A percentile compares a stretch with the other conserved stretches of the same genome.
phyloP scores from a whole-genome alignment of 1,284 basidiomycete genomes.

The Schizophyllum commune region DNA sequence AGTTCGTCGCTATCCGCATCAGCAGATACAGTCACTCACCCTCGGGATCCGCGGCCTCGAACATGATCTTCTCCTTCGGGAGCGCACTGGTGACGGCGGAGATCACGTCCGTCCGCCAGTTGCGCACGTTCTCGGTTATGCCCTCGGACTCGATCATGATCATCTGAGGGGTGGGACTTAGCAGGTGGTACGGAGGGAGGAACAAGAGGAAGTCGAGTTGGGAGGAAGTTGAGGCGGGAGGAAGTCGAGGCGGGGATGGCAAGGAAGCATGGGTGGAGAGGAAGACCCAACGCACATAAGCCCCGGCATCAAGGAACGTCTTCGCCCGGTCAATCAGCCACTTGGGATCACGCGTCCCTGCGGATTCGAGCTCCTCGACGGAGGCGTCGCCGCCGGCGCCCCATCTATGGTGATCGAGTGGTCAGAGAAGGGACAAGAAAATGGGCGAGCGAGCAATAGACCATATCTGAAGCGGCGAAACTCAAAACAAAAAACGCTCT shows the following conservation, averaged over 20 bases:
- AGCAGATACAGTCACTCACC: conserved; percentile 11
- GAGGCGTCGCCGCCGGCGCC: conserved; percentile 36
- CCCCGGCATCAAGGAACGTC: conserved; percentile 33
- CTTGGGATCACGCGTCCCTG: conserved; percentile 33
- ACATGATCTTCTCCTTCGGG: conserved; percentile 37
- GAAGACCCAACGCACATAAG: conserved; percentile 13
- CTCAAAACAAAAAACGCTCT: no score
- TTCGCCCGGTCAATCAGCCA: conserved; percentile 38
- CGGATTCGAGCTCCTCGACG: conserved; percentile 29
- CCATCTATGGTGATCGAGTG: conserved; percentile 20
- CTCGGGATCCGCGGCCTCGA: conserved; percentile 38
- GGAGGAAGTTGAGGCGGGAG: no score
- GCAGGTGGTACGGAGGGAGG: no score
- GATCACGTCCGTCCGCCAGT: conserved; percentile 37
- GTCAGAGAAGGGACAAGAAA: no score
- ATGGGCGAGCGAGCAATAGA: no score
- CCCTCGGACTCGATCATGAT: conserved; percentile 43
- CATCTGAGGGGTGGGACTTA: conserved; percentile 25
- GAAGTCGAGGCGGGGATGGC: no score
- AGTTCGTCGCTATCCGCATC: background rate
- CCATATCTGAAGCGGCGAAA: no score
- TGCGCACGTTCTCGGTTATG: conserved; percentile 39
- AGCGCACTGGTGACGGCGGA: conserved; percentile 33
- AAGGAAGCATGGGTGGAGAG: no score
- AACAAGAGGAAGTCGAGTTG: no score